Evolutionary conservation across 768 basidiomycete species (phyloP).

Genomic region (Amanita exitialis): DNA sequence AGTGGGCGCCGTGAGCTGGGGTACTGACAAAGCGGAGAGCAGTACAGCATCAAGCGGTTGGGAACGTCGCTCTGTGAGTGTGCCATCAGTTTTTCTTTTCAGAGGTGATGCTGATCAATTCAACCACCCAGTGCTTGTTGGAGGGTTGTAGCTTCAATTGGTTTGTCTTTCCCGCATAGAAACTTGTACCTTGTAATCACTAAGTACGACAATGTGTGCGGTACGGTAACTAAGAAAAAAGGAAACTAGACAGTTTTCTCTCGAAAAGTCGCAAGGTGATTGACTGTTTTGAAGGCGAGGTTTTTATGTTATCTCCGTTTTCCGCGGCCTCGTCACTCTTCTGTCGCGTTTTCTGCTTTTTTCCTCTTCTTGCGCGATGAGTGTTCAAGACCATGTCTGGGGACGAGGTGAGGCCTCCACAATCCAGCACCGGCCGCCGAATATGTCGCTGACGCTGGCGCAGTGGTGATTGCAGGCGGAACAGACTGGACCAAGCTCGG

Average conservation of each 20-base stretch:
- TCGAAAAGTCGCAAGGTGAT: no score
- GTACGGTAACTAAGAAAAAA: no score
- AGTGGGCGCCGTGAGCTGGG: not conserved
- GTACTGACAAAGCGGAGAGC: not conserved
- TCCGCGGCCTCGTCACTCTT: not conserved
- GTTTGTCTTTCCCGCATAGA: no score
- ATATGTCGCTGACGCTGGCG: not conserved
- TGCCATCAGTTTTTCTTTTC: not conserved
- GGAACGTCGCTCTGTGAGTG: conserved; percentile 34
- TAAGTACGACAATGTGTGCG: no score
- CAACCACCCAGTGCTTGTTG: conserved; percentile 1
- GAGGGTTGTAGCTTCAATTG: not conserved
- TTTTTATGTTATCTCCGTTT: not conserved
- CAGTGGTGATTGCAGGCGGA: conserved; percentile 80
- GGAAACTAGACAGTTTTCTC: no score
- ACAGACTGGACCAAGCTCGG: conserved; percentile 81
- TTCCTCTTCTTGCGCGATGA: not conserved
- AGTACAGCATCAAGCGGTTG: conserved; percentile 35
- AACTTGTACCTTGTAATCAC: not conserved
- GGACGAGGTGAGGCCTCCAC: not conserved
- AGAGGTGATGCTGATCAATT: not conserved
- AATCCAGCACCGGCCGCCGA: not conserved
- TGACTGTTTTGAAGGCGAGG: not conserved
- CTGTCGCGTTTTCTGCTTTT: not conserved
- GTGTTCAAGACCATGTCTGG: not conserved